Conservation (phyloP, 1,284 basidiomycete genomes). For the Sporisorium reilianum region DNA sequence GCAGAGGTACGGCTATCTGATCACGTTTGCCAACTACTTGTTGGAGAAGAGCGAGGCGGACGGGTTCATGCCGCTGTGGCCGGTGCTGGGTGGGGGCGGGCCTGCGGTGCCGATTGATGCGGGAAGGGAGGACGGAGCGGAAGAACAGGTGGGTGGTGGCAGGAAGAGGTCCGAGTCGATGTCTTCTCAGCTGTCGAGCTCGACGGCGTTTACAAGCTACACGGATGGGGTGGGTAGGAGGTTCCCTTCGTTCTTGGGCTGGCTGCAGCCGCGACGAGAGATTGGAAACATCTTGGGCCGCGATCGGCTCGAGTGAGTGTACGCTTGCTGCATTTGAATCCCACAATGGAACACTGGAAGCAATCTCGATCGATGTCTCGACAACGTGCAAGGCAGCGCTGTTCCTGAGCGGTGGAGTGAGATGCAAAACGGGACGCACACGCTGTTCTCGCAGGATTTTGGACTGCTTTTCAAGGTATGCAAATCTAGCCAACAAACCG, state of each 20-base stretch:
- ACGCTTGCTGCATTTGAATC: background rate
- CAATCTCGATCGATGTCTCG: background rate
- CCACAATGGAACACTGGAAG: slow-evolving; percentile 1
- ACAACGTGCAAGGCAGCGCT: background rate
- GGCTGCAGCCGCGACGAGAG: slow-evolving; percentile 64
- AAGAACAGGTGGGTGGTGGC: background rate
- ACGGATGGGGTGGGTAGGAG: slow-evolving; percentile 15
- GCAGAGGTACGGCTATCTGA: slow-evolving; percentile 80
- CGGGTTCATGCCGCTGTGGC: slow-evolving; percentile 31
- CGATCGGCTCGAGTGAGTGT: slow-evolving; percentile 44
- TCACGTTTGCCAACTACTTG: slow-evolving; percentile 95
- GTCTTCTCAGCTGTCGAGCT: slow-evolving; percentile 27
- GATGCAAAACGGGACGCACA: no score
- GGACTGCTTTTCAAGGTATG: background rate
- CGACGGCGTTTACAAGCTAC: slow-evolving; percentile 25
- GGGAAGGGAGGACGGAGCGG: background rate
- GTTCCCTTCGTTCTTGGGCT: slow-evolving; percentile 64
- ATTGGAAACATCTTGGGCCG: slow-evolving; percentile 58
- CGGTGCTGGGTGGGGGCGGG: slow-evolving; percentile 28
- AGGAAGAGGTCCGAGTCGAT: slow-evolving; percentile 30
- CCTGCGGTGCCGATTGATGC: slow-evolving; percentile 25
- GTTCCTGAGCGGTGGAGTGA: no score
- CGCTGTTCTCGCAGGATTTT: background rate
- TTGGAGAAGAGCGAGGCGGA: slow-evolving; percentile 76
- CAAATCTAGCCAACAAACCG: background rate